Conservation (phyloP, 1,139 yeast genomes). For the Yamadazyma friedrichii region DNA sequence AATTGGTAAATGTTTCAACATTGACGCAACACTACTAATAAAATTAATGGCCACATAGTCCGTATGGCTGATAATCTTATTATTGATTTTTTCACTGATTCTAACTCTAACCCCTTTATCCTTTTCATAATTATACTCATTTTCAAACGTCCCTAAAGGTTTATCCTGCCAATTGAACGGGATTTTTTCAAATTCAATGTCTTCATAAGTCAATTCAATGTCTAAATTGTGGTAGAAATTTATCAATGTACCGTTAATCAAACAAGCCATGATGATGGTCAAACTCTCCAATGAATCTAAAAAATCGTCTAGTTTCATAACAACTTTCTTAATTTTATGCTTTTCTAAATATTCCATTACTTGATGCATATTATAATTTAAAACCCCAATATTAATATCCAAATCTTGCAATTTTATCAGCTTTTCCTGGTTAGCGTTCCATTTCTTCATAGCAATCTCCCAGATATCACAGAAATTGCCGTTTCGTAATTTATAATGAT, state of each 20-base stretch:
- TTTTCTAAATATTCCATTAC: slow-evolving; percentile 17
- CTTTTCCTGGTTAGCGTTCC: slow-evolving; percentile 15
- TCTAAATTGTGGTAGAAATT: slow-evolving; percentile 19
- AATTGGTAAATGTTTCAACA: slow-evolving; percentile 57
- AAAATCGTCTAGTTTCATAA: slow-evolving; percentile 18
- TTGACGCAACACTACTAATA: slow-evolving; percentile 62
- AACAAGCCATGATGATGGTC: slow-evolving; percentile 28
- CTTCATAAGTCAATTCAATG: background rate
- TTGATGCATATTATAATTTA: slow-evolving; percentile 25
- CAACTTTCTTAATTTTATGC: slow-evolving; percentile 16
- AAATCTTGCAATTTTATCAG: slow-evolving; percentile 18
- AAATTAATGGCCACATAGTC: slow-evolving; percentile 60
- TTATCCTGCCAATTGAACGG: slow-evolving; percentile 4
- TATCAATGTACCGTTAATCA: slow-evolving; percentile 26
- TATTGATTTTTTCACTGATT: slow-evolving; percentile 20
- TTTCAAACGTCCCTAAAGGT: slow-evolving; percentile 18
- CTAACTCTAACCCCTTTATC: slow-evolving; percentile 42
- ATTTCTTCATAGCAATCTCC: slow-evolving; percentile 34
- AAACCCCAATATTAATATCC: slow-evolving; percentile 16
- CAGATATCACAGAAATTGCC: slow-evolving; percentile 71
- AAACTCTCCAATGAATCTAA: slow-evolving; percentile 20
- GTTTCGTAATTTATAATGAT: slow-evolving; percentile 62
- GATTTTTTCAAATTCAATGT: slow-evolving; percentile 4
- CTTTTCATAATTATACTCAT: slow-evolving; percentile 30
- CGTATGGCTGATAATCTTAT: slow-evolving; percentile 23